Percentiles rank a stretch among this genome's conserved stretches.
Conservation (phyloP, 768 basidiomycete species). For the Rhizopogon vesiculosus region DNA sequence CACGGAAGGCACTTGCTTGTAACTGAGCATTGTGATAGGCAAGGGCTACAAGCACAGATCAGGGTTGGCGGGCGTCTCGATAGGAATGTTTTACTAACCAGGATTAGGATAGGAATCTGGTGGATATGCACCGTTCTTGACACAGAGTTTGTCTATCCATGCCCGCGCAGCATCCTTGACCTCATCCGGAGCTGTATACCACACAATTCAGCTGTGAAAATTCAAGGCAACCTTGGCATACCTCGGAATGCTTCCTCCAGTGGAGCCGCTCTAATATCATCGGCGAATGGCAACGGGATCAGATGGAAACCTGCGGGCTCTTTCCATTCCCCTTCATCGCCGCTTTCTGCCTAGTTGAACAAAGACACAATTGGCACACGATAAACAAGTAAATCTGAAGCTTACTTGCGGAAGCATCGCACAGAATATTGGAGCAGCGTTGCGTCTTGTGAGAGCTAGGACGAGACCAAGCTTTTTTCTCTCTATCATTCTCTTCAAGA, state of each 20-base stretch:
- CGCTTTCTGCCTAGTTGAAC: conserved; percentile 55
- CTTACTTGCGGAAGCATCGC: conserved; percentile 82
- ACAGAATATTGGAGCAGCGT: conserved; percentile 74
- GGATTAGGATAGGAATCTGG: conserved; percentile 92
- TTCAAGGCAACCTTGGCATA: conserved; percentile 18
- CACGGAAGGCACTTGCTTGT: conserved; percentile 88
- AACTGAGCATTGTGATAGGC: conserved; percentile 88
- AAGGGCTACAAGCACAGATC: conserved; percentile 47
- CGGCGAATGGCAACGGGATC: conserved; percentile 89
- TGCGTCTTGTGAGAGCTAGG: conserved; percentile 62
- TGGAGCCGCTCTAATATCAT: conserved; percentile 84
- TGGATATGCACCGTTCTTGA: conserved; percentile 78
- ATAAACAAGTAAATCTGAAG: neutral
- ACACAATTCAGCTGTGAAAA: conserved; percentile 1
- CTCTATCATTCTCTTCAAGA: conserved; percentile 77
- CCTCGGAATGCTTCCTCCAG: conserved; percentile 63
- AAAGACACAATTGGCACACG: neutral
- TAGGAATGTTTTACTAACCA: conserved; percentile 41
- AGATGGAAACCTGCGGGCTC: conserved; percentile 92
- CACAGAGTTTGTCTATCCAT: conserved; percentile 74
- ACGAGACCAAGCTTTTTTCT: conserved; percentile 83
- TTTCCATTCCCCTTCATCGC: conserved; percentile 67
- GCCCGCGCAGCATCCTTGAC: conserved; percentile 61
- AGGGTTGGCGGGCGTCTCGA: neutral
- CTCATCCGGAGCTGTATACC: conserved; percentile 55